Conservation (phyloP, 805 yeast genomes). For the Kluyveromyces starmeri region DNA sequence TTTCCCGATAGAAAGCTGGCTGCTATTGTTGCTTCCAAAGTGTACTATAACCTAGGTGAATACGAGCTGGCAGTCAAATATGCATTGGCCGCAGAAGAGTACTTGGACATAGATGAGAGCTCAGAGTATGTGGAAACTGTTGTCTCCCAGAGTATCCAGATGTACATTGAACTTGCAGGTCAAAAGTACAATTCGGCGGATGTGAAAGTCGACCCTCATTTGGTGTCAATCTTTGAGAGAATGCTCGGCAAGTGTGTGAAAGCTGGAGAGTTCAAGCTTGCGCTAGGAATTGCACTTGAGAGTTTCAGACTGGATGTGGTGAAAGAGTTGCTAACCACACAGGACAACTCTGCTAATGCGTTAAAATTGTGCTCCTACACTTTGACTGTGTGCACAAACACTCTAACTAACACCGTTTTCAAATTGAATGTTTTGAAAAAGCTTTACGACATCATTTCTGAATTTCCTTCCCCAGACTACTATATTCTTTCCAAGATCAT, state of each 20-base stretch:
- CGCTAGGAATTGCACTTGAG: constrained; percentile 86
- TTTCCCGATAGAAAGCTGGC: constrained; percentile 77
- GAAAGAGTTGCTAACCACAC: constrained; percentile 41
- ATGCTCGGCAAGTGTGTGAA: constrained; percentile 77
- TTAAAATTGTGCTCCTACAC: constrained; percentile 61
- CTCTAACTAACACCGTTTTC: constrained; percentile 56
- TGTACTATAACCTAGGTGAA: constrained; percentile 85
- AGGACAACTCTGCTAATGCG: constrained; percentile 43
- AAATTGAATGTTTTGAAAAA: constrained; percentile 55
- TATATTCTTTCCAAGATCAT: constrained; percentile 77
- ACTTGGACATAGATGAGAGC: constrained; percentile 59
- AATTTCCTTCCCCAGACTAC: constrained; percentile 63
- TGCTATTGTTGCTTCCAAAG: constrained; percentile 87
- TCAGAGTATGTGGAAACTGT: constrained; percentile 91
- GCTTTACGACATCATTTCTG: constrained; percentile 51
- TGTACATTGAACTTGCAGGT: constrained; percentile 62
- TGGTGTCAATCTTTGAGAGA: constrained; percentile 65
- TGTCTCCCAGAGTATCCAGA: constrained; percentile 84
- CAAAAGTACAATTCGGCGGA: constrained; percentile 31
- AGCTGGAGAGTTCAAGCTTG: constrained; percentile 65
- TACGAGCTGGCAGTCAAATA: constrained; percentile 83
- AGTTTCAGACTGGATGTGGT: constrained; percentile 79
- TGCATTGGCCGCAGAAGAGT: constrained; percentile 75
- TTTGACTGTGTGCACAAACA: constrained; percentile 60
- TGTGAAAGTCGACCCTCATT: constrained; percentile 45